These are phyloP conservation scores for Lodderomyces metapsilosis DNA, from an alignment of 1,139 yeast species.

Conservation along the genomic window DNA sequence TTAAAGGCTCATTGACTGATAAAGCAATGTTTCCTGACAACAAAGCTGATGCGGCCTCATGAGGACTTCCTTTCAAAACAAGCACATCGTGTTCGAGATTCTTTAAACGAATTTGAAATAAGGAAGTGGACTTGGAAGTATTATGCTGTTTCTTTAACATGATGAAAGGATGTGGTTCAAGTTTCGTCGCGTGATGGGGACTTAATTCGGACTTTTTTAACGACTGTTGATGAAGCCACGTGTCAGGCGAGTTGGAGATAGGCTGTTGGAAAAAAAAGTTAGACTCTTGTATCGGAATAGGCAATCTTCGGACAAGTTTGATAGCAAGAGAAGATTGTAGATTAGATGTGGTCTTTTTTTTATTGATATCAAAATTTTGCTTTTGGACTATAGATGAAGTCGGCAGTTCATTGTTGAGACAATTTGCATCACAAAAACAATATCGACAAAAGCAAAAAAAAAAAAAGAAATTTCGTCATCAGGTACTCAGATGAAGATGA, in stretches of 20 bases:
- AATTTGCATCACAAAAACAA: not conserved
- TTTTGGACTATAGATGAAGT: not conserved
- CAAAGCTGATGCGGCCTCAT: constrained; percentile 75
- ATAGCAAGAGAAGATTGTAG: no score
- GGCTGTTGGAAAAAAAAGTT: no score
- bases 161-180: not conserved
- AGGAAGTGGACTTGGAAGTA: constrained; percentile 33
- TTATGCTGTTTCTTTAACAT: constrained; percentile 19
- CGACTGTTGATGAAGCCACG: not conserved
- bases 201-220: not conserved
- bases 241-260: no score
- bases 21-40: constrained; percentile 77
- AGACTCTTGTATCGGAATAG: no score
- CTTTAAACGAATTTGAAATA: constrained; percentile 62
- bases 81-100: constrained; percentile 78
- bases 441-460: not conserved
- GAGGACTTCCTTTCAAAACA: constrained; percentile 72
- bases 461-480: not conserved
- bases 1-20: constrained; percentile 72
- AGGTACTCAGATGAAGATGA: no score
- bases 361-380: no score
- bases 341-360: no score
- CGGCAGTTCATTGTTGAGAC: not conserved
- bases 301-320: no score
- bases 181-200: not conserved